These are phyloP conservation scores for Lachancea lanzarotensis DNA, from an alignment of 805 yeast genomes.

Conservation along the genomic window DNA sequence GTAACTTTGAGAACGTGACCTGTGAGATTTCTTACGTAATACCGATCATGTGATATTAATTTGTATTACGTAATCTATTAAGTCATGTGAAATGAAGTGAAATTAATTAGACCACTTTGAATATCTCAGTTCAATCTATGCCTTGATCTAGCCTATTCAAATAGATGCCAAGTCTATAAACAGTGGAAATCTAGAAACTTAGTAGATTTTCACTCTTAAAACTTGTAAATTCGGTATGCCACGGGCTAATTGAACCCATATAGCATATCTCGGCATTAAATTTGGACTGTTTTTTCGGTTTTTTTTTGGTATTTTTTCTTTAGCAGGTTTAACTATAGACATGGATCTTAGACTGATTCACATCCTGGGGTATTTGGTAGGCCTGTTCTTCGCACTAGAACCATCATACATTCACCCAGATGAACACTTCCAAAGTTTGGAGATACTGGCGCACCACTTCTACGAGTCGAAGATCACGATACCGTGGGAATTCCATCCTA, in stretches of 20 bases:
- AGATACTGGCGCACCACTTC: conserved; percentile 41
- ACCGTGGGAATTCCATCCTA: conserved; percentile 79
- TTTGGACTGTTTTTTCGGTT: neutral
- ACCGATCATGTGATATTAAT: too few species aligned
- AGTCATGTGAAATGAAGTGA: too few species aligned
- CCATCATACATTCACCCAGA: conserved; percentile 94
- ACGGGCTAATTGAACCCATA: neutral
- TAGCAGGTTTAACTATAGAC: too few species aligned
- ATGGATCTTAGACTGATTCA: conserved; percentile 8
- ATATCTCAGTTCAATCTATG: too few species aligned
- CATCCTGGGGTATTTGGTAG: conserved; percentile 18
- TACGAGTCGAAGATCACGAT: conserved; percentile 24
- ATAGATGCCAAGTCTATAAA: too few species aligned
- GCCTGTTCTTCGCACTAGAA: conserved; percentile 53
- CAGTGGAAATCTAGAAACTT: too few species aligned
- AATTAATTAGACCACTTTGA: too few species aligned
- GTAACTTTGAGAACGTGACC: too few species aligned
- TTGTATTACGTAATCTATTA: too few species aligned
- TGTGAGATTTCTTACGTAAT: too few species aligned
- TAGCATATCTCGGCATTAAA: neutral
- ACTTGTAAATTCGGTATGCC: neutral
- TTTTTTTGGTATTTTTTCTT: too few species aligned
- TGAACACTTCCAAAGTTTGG: conserved; percentile 91
- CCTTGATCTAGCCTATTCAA: too few species aligned
- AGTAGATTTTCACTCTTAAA: neutral